phyloP scores from a whole-genome alignment of 306 rosid species.

The Luffa aegyptiaca region DNA sequence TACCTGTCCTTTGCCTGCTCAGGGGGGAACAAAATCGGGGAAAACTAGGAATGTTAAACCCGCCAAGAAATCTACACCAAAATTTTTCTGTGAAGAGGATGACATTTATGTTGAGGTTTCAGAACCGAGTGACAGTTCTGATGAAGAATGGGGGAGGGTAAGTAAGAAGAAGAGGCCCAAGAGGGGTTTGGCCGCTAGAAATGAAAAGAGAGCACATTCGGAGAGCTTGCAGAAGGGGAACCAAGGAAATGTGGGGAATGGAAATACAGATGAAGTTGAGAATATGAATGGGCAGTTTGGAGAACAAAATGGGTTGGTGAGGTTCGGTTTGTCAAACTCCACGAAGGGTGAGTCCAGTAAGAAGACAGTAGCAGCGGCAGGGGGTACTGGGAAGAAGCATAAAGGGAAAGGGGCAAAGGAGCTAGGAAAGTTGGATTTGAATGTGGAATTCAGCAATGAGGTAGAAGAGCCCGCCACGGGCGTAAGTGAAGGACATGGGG shows the following conservation, averaged over 20 bases:
- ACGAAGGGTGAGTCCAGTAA: slow-evolving; percentile 36
- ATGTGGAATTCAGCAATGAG: slow-evolving; percentile 94
- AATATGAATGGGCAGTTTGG: not conserved
- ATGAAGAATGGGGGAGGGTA: slow-evolving; percentile 30
- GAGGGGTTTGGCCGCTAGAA: slow-evolving; percentile 14
- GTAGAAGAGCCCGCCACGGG: slow-evolving; percentile 55
- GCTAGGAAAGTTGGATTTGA: slow-evolving; percentile 82
- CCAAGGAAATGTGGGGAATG: slow-evolving; percentile 21
- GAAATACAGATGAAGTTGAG: slow-evolving; percentile 27
- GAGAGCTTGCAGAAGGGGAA: slow-evolving; percentile 35
- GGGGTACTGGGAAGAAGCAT: slow-evolving; percentile 26
- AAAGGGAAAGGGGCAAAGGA: slow-evolving; percentile 45
- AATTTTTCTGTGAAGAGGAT: slow-evolving; percentile 32
- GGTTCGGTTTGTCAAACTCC: slow-evolving; percentile 6
- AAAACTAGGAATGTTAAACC: not conserved
- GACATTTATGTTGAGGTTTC: slow-evolving; percentile 34
- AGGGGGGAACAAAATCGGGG: not conserved
- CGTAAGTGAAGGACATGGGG: slow-evolving; percentile 40
- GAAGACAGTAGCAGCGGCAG: slow-evolving; percentile 11
- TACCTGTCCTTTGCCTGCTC: slow-evolving; percentile 37
- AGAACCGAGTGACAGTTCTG: slow-evolving; percentile 48
- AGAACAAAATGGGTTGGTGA: slow-evolving; percentile 3
- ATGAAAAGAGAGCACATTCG: slow-evolving; percentile 13
- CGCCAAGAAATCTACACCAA: slow-evolving; percentile 19
- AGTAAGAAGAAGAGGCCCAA: slow-evolving; percentile 21